Base-by-base conservation (phyloP, 768 basidiomycete genomes). In the Calocybe cyanea region DNA sequence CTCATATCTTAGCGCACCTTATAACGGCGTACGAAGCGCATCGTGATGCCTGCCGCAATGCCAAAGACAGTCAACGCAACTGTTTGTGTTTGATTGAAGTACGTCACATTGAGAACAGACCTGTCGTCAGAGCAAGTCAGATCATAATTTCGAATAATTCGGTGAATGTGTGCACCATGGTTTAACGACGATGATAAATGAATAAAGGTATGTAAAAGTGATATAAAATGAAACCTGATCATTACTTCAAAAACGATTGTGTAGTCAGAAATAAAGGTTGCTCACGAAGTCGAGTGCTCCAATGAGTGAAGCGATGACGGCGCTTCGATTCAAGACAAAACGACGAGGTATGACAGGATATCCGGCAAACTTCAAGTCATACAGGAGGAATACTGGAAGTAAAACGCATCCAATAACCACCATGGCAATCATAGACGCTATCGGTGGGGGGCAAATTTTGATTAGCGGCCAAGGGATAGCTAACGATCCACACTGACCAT, bases 151-250 rank as follows among this genome's bases (percentile, higher is more conserved):
- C 15, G 5, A 15, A 38, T 25, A 1, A 34, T 4, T n/a, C 2
- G 21, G 21, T 3, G 50, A 9, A 35, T 52, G 33, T 52, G n/a
- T n/a, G n/a, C n/a, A 69, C 78, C 78, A 76, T 32, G 71, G 68
- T 50, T 75, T 75, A 15, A 76, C 73, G 20, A 77, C 66, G 8
- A 76, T 46, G 32, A 84, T 72, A 61, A 81, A 87, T 1, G 82
- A 83, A 67, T 79, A 89, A 14, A 87, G 76, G 57, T 88, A 89
- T 8, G 83, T 80, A 62, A 68, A 83, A 0, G 85, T 82, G 37
- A 90, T 71, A 68, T 78, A 83, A 66, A 77, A 83, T 2, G 81
- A 79, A 54, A 78, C 55, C 80, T 83, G 43, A 5, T 41, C 17
- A 14, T 21, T 46, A n/a, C 50, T 48, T 45, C 31, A 43, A 34